Base-by-base conservation (phyloP, 495 filamentous ascomycete genomes). In the Amphirosellinia nigrospora region DNA sequence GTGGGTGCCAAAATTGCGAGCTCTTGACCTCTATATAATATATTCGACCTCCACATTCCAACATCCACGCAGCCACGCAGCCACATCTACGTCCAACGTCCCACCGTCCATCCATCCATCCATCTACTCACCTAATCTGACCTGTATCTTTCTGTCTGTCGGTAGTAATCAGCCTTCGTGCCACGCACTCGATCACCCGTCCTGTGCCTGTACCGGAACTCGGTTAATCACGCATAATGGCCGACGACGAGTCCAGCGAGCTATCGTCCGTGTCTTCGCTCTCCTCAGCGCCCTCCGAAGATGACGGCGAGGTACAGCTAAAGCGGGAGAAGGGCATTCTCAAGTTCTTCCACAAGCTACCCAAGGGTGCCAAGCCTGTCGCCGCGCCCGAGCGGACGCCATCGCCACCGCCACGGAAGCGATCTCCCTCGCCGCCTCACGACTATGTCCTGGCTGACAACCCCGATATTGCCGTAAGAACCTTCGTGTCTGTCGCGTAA, bases 401-500 rank as follows among this genome's bases (percentile, higher is more conserved):
- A 65, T 87, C 91, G 72, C 90, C 91, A 61, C 91, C 92, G 38
- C 84, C 89, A 69, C 91, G 91, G 70, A 90, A 90, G 83, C 86
- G 93, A 72, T 88, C 89, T 62, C 89, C 93, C 36, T 95, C 94
- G 73, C 94, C 94, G 75, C 90, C 92, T 7, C 94, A 97, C 81
- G 93, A 94, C 86, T 91, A 91, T 81, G 90, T 94, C 26, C 78
- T 97, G 48, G 93, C 93, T 68, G 94, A 98, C 80, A 94, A 96
- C 80, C 83, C 91, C 61, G 90, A 93, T 74, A 91, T 98, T 82
- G 90, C 94, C 71, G 93, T 97, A 87, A 84, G 93, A 52, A 65
- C 45, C 58, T 72, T 72, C 77, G 72, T 79, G 74, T 78, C 39
- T 45, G 60, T 70, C 68, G 69, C 73, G 72, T 76, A 13, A 65